phyloP scores from a whole-genome alignment of 1,139 yeast genomes.

The Blastobotrys aristatus region DNA sequence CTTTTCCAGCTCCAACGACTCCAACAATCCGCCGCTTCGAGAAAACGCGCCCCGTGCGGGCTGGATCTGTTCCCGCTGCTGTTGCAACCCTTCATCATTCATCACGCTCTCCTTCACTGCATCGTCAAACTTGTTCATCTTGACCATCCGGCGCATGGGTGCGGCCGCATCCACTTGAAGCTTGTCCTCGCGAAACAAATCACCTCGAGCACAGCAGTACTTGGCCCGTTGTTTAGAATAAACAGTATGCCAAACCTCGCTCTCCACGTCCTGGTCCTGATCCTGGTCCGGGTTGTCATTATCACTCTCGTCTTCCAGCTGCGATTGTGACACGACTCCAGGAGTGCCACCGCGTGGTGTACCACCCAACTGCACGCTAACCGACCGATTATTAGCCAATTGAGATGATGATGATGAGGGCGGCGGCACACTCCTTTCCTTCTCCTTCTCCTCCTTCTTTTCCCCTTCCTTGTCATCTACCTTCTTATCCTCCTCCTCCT shows the following conservation, averaged over 20 bases:
- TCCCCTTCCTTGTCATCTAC: neutral
- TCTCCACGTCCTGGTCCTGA: conserved; percentile 59
- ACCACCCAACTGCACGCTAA: conserved; percentile 2
- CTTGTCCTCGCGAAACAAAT: conserved; percentile 53
- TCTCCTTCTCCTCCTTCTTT: neutral
- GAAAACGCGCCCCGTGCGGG: conserved; percentile 13
- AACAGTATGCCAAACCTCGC: conserved; percentile 73
- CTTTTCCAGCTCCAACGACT: conserved; percentile 50
- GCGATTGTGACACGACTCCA: conserved; percentile 7
- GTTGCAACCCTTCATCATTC: conserved; percentile 26
- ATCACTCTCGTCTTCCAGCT: conserved; percentile 14
- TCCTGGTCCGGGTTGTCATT: conserved; percentile 48
- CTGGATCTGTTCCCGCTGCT: conserved; percentile 8
- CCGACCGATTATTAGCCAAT: neutral
- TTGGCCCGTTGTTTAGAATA: conserved; percentile 78
- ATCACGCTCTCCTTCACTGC: conserved; percentile 16
- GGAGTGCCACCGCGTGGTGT: conserved; percentile 15
- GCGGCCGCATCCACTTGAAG: conserved; percentile 69
- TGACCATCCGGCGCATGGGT: conserved; percentile 33
- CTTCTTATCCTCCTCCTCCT: neutral
- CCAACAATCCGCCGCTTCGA: conserved; percentile 25
- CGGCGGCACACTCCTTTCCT: neutral
- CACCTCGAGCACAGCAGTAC: conserved; percentile 64
- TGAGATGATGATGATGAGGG: too few species aligned
- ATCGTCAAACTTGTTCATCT: conserved; percentile 34